Percentiles rank a stretch among this genome's conserved stretches.
Conservation (phyloP, 2,329 filamentous ascomycete genomes). For the Chrysoporthe puriensis region DNA sequence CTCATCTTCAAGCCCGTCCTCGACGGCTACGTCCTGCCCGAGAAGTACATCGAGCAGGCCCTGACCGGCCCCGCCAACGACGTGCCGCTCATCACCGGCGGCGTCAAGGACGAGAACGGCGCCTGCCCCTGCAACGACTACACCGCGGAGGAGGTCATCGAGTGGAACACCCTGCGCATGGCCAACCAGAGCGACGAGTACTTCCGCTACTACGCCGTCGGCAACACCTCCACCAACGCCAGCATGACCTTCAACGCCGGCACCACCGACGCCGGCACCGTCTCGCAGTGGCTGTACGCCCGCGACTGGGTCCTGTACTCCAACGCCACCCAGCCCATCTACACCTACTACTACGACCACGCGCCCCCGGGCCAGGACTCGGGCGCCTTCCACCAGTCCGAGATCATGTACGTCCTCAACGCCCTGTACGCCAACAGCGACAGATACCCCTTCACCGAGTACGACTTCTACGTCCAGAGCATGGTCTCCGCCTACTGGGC, state of each 20-base stretch:
- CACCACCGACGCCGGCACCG: constrained; percentile 32
- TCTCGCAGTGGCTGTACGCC: constrained; percentile 35
- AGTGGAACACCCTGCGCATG: constrained; percentile 26
- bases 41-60: constrained; percentile 32
- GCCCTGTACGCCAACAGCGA: constrained; percentile 39
- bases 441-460: constrained; percentile 33
- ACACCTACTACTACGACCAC: constrained; percentile 41
- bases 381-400: constrained; percentile 43
- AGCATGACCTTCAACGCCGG: constrained; percentile 35
- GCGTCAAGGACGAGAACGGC: constrained; percentile 40
- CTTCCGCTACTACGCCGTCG: constrained; percentile 36
- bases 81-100: constrained; percentile 42
- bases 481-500: constrained; percentile 41
- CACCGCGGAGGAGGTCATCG: constrained; percentile 35
- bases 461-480: constrained; percentile 37
- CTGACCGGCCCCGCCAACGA: constrained; percentile 38
- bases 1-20: constrained; percentile 37
- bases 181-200: constrained; percentile 32
- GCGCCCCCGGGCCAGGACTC: constrained; percentile 40
- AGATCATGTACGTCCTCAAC: constrained; percentile 44
- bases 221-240: constrained; percentile 32
- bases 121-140: constrained; percentile 33
- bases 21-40: constrained; percentile 32
- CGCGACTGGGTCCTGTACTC: constrained; percentile 35
- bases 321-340: constrained; percentile 35